A percentile compares a stretch with the other conserved stretches of the same genome.
Conservation (phyloP, 768 basidiomycete species). For the Favolaschia claudopus region DNA sequence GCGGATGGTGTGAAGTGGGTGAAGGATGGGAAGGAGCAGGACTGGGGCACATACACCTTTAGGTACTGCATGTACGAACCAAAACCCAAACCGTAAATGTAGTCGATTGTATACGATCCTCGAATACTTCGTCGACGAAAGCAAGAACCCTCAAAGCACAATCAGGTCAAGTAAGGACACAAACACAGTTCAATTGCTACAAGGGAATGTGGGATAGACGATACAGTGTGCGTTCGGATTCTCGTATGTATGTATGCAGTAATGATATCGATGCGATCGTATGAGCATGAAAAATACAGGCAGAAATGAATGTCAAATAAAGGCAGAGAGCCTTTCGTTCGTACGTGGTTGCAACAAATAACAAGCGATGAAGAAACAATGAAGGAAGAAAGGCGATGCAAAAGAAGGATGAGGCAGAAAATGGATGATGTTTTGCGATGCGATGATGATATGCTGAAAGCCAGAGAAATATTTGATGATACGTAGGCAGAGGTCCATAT, state of each 20-base stretch:
- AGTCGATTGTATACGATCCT: too few species aligned
- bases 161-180: too few species aligned
- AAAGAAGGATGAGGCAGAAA: too few species aligned
- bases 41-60: constrained; percentile 1
- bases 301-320: too few species aligned
- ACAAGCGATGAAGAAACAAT: too few species aligned
- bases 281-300: not conserved
- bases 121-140: too few species aligned
- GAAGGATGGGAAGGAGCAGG: not conserved
- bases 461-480: not conserved
- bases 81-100: not conserved
- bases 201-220: constrained; percentile 2
- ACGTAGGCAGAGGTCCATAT: not conserved
- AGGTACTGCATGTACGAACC: not conserved
- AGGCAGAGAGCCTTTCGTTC: too few species aligned
- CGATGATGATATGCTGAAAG: not conserved
- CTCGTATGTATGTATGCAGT: too few species aligned
- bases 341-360: too few species aligned
- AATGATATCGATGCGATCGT: not conserved
- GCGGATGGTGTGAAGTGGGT: not conserved
- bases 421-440: too few species aligned
- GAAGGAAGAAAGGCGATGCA: too few species aligned
- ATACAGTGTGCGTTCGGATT: not conserved
- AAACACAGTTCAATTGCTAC: not conserved
- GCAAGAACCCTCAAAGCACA: too few species aligned